These are phyloP conservation scores for Entonaema liquescens DNA, from an alignment of 495 filamentous ascomycete species.

Conservation along the genomic window DNA sequence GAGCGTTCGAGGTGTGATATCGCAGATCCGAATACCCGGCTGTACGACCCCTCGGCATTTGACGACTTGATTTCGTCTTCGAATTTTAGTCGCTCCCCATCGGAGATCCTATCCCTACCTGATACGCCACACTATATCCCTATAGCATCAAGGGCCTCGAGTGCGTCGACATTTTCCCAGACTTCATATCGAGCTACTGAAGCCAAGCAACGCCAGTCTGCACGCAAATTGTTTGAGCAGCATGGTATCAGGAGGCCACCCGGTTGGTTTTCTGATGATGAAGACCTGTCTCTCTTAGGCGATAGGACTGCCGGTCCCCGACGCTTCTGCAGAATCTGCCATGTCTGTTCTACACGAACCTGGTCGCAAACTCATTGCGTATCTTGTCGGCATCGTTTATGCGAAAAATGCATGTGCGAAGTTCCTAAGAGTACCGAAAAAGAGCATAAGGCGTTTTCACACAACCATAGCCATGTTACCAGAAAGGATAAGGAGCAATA, in stretches of 20 bases:
- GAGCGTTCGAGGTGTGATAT: neutral
- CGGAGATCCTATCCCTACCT: neutral
- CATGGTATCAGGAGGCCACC: constrained; percentile 48
- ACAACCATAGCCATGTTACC: constrained; percentile 16
- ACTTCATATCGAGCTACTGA: constrained; percentile 22
- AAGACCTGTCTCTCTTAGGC: constrained; percentile 45
- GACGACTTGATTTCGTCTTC: neutral
- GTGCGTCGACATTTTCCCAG: constrained; percentile 15
- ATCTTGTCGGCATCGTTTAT: constrained; percentile 52
- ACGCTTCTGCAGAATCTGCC: constrained; percentile 46
- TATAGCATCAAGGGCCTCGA: constrained; percentile 7
- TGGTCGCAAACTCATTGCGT: constrained; percentile 47
- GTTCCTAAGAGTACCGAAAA: constrained; percentile 30
- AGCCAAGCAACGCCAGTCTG: constrained; percentile 37
- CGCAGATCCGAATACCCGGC: constrained; percentile 7
- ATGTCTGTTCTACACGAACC: constrained; percentile 50
- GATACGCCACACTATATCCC: constrained; percentile 3
- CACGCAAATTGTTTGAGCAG: constrained; percentile 48
- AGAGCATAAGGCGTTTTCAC: constrained; percentile 20
- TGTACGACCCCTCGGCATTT: constrained; percentile 6
- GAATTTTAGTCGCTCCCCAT: neutral
- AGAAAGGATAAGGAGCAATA: neutral
- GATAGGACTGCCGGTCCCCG: constrained; percentile 42
- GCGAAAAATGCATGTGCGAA: constrained; percentile 44
- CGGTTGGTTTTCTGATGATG: constrained; percentile 54